A percentile compares a stretch with the other conserved stretches of the same genome.
phyloP scores from a whole-genome alignment of 108 stramenopile species.

The Cyclostephanos invisitatus region DNA sequence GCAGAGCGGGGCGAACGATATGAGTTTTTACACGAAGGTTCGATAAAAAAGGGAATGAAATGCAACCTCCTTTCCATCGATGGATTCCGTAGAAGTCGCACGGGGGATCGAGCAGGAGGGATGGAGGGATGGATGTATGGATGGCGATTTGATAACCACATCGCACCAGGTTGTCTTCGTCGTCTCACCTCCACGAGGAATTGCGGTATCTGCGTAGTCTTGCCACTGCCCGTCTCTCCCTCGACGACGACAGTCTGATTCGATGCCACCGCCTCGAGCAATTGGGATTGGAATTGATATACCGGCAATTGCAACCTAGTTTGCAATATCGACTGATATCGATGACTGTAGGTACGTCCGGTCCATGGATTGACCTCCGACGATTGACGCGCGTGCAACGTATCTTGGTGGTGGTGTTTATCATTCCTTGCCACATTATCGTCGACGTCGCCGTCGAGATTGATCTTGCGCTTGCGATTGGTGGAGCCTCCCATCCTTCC shows the following conservation, averaged over 20 bases:
- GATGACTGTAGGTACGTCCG: conserved; percentile 62
- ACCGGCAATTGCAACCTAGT: conserved; percentile 93
- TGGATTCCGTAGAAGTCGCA: too few relatives aligned
- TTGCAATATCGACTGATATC: conserved; percentile 68
- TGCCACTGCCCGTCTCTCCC: conserved; percentile 98
- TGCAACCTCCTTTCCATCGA: too few relatives aligned
- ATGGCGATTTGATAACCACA: too few relatives aligned
- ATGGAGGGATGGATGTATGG: too few relatives aligned
- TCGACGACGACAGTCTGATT: conserved; percentile 96
- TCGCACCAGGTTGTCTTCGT: too few relatives aligned
- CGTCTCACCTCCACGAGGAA: conserved; percentile 76
- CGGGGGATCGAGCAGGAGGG: too few relatives aligned
- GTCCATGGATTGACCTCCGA: conserved; percentile 90
- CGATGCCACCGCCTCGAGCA: conserved; percentile 82
- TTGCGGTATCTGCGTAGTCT: conserved; percentile 96
- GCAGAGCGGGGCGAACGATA: too few relatives aligned
- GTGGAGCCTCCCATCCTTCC: not conserved
- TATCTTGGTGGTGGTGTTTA: conserved; percentile 17
- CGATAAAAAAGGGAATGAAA: too few relatives aligned
- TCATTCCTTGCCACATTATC: not conserved
- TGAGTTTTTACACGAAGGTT: too few relatives aligned
- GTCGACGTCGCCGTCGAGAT: conserved; percentile 5
- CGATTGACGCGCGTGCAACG: conserved; percentile 34
- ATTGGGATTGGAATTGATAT: conserved; percentile 91
- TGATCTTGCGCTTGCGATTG: not conserved